Evolutionary conservation across 345 rosid genomes (phyloP), one percentile per base, ranked within the genome.

Genomic region (Pugionium cornutum): DNA sequence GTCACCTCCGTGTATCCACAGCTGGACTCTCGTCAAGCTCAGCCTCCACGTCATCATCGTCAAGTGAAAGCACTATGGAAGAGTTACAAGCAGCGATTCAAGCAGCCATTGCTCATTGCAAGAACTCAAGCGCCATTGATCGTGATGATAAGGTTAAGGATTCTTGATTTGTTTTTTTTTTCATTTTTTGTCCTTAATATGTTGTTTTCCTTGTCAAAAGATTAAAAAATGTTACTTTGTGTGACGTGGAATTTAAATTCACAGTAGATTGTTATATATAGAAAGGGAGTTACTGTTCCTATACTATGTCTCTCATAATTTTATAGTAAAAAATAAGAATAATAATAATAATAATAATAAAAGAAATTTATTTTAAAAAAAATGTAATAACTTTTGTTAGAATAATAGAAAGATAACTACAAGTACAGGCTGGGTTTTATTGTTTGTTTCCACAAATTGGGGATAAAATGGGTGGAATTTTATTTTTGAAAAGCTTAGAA

Each of bases 21-120:
- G 57, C 77, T 1, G 77, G 73, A 9, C 83, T 85, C 3, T 75
- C 87, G 0, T 69, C 81, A 3, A 58, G 76, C 26, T 43, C 79
- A 35, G 53, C 50, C 7, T 65, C 70, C 28, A 40, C 83, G 53
- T 62, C 85, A 59, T 75, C 89, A 45, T 69, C 78, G 2, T 68
- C 84, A n/a, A n/a, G n/a, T n/a, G n/a, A n/a, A n/a, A n/a, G n/a
- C n/a, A n/a, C n/a, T n/a, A n/a, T n/a, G n/a, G 0, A 80, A 84
- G 65, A 87, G 97, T n/a, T n/a, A n/a, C 54, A 92, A 77, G 88
- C 94, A 55, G 96, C 98, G 7, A 89, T 89, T 72, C 97, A 92
- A 76, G 96, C 97, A 4, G 98, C 98, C 4, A 89, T 92, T 75
- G 92, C 97, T 69, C 96, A 92, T 72, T 92, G 98, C 84, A 92